These are phyloP conservation scores for Boletus vinaceobasis DNA, from an alignment of 768 basidiomycete genomes.

Conservation along the genomic window DNA sequence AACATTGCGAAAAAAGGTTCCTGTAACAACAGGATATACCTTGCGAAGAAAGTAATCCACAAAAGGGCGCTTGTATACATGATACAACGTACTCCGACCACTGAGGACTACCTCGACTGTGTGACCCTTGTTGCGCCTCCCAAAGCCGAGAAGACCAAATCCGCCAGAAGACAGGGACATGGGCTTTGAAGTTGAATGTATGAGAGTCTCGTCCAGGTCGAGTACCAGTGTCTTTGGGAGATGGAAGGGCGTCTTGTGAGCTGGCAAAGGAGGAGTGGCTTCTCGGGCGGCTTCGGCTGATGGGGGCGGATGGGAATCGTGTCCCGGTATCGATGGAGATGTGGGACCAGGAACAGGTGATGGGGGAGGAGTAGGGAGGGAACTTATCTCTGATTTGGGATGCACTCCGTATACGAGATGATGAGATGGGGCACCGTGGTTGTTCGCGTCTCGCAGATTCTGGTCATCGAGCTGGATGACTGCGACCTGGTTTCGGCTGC, in stretches of 20 bases:
- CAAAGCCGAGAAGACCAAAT: constrained; percentile 60
- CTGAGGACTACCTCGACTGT: constrained; percentile 91
- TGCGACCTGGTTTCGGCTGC: constrained; percentile 7
- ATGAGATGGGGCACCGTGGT: constrained; percentile 11
- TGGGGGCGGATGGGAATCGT: constrained; percentile 14
- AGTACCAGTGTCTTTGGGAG: constrained; percentile 92
- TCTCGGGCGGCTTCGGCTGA: constrained; percentile 36
- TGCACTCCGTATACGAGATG: constrained; percentile 5
- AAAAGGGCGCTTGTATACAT: constrained; percentile 97
- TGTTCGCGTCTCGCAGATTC: constrained; percentile 4
- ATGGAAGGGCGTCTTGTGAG: constrained; percentile 68
- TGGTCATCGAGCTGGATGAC: constrained; percentile 7
- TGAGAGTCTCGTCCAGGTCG: constrained; percentile 97
- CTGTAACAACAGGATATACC: constrained; percentile 41
- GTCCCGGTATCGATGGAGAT: constrained; percentile 9
- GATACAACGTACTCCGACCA: constrained; percentile 87
- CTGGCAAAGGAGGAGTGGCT: constrained; percentile 45
- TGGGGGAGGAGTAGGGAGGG: constrained; percentile 27
- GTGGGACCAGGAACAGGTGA: constrained; percentile 14
- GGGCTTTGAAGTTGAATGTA: constrained; percentile 92
- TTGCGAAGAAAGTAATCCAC: constrained; percentile 93
- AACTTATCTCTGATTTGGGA: constrained; percentile 11
- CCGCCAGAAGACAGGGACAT: constrained; percentile 46
- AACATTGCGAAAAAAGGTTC: not conserved
- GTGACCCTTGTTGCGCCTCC: constrained; percentile 65